A percentile compares a stretch with the other conserved stretches of the same genome.
These are phyloP conservation scores for Prasinococcaceae sp. DNA, from an alignment of 139 green algal genomes.

Conservation along the genomic window DNA sequence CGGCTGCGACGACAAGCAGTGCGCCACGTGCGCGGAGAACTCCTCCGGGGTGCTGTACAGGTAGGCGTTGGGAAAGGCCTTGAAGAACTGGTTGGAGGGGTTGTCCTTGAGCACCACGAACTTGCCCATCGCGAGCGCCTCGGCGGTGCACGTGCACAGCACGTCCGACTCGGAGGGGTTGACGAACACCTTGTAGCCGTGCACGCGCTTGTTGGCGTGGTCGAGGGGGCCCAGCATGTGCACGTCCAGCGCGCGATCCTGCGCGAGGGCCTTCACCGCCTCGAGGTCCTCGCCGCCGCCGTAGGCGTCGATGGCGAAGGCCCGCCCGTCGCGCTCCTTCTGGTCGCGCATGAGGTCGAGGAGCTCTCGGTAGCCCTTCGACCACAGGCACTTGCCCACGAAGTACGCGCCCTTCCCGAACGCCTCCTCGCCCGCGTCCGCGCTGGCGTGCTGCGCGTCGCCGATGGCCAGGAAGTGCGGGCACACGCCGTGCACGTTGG, in stretches of 20 bases:
- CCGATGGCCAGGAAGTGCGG: constrained; percentile 74
- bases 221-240: constrained; percentile 75
- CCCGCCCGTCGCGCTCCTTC: constrained; percentile 8
- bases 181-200: constrained; percentile 89
- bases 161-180: constrained; percentile 88
- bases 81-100: constrained; percentile 88
- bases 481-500: constrained; percentile 91
- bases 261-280: constrained; percentile 42
- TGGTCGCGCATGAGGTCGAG: constrained; percentile 23
- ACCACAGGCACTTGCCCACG: constrained; percentile 93
- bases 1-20: constrained; percentile 22
- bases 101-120: constrained; percentile 87
- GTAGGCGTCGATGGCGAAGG: constrained; percentile 72
- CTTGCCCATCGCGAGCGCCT: constrained; percentile 98
- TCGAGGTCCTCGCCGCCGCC: constrained; percentile 75
- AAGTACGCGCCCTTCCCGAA: constrained; percentile 82
- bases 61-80: constrained; percentile 73
- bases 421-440: constrained; percentile 1
- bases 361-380: constrained; percentile 81
- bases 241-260: constrained; percentile 39
- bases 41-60: constrained; percentile 69
- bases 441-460: constrained; percentile 17
- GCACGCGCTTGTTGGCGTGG: constrained; percentile 57
- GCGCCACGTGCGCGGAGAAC: constrained; percentile 59
- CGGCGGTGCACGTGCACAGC: constrained; percentile 92